Evolutionary conservation across 129 eudicot genomes (phyloP), one percentile per base, ranked within the genome.

Genomic region (Ambrosia artemisiifolia): DNA sequence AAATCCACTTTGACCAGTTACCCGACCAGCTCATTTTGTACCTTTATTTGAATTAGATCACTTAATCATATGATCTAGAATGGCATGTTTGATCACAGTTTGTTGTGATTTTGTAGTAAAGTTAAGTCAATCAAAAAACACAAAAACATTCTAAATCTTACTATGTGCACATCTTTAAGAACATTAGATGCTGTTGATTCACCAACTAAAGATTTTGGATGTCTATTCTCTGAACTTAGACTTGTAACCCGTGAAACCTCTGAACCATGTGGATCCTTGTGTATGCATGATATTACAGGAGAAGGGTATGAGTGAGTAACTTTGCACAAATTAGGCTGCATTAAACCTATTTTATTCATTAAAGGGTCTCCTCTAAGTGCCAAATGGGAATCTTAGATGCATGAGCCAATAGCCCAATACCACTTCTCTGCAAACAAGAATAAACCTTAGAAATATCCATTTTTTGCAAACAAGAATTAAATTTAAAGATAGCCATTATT

Each of bases 91-190:
- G 53, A 38, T 19, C 28, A 62, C 77, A 30, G 9, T 14, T 50
- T 49, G 48, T 69, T 69, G 12, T 2, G n/a, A 50, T 69, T 35
- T 53, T 19, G 60, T 30, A 75, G 8, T 68, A 38, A 54, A 61
- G 34, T 33, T 40, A 68, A 11, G 57, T 36, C 55, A 6, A 13
- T 59, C 4, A 59, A 59, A 50, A 36, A 63, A 10, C 6, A 48
- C 12, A n/a, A 51, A 62, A 49, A 35, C 12, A 32, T 69, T 67
- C 18, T 9, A 47, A 50, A 68, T 75, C 71, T 88, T 85, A 88
- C 95, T 20, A 85, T 83, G 69, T 88, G 91, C 33, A 88, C 71
- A 73, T 88, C 85, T 65, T 81, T 88, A 20, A 85, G 86, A 72
- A 61, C 63, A 32, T 36, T 61, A 40, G 82, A 74, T 56, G 80